Evolutionary conservation across 306 rosid genomes (phyloP), one percentile per base, ranked within the genome.

Genomic region (Prunus dulcis): DNA sequence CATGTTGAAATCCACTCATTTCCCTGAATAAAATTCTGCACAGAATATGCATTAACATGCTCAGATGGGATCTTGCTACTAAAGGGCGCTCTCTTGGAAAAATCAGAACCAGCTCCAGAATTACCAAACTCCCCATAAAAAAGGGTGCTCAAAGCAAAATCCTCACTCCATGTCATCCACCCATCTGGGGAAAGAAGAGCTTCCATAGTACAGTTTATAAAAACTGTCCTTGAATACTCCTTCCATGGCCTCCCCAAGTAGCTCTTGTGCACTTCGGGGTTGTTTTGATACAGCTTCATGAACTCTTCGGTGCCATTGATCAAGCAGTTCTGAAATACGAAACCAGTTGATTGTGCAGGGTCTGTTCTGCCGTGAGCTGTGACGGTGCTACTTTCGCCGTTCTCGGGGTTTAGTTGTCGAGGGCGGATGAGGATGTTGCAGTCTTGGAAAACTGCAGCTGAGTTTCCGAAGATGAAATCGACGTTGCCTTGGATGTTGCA

Each of bases 211-310:
- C 90, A 86, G 4, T 81, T 63, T 12, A 95, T 65, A 73, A 85
- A 89, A 76, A 92, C 91, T 0, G 93, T 87, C 74, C 99, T 90
- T 0, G 97, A 88, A 64, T 81, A 95, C 79, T 82, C 85, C 86
- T 92, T 95, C 99, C 99, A 95, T 2, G 99, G 99, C 89, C 99
- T 90, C 25, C 99, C 99, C 86, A 95, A 81, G 87, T 58, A 95
- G 81, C 83, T 95, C 71, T 69, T 89, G 82, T 95, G 97, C 64
- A 85, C 96, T 17, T 69, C 2, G 13, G 97, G 97, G 0, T 95
- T 95, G 84, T 80, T 84, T 17, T 41, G 32, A 38, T 86, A 95
- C 84, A 88, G 62, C 7, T 61, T 64, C 93, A 92, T 71, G 82
- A 89, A 95, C 20, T 90, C 93, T 55, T 84, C 81, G 0, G 97